phyloP scores from a whole-genome alignment of 371 early-diverging fungal species.

The Mortierella sp. region DNA sequence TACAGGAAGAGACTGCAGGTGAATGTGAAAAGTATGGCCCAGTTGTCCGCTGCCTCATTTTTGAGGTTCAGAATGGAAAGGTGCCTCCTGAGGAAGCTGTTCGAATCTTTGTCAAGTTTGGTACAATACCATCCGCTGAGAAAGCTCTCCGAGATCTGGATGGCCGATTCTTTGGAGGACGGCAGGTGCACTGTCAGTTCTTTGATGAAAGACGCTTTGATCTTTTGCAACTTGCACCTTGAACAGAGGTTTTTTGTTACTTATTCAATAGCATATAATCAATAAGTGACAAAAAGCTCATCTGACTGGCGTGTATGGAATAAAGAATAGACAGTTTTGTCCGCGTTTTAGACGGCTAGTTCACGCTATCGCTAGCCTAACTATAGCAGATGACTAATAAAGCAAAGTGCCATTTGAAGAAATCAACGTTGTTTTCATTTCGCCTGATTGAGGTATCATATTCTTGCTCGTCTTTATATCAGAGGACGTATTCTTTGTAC shows the following conservation, averaged over 20 bases:
- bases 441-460: too few species aligned
- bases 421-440: too few species aligned
- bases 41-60: conserved; percentile 78
- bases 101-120: conserved; percentile 81
- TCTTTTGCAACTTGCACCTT: conserved; percentile 69
- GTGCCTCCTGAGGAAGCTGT: conserved; percentile 74
- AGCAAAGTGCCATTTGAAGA: too few species aligned
- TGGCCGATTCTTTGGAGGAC: conserved; percentile 84
- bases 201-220: conserved; percentile 70
- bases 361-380: too few species aligned
- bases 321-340: too few species aligned
- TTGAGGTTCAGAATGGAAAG: conserved; percentile 68
- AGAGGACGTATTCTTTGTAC: too few species aligned
- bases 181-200: conserved; percentile 70
- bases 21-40: conserved; percentile 83
- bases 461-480: too few species aligned
- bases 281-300: neutral
- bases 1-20: conserved; percentile 81
- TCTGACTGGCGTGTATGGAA: too few species aligned
- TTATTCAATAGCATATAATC: neutral
- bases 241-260: neutral
- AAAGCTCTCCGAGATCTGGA: conserved; percentile 72
- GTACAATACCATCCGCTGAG: conserved; percentile 61
- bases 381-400: too few species aligned
- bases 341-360: too few species aligned